Conservation (phyloP, 768 basidiomycete species). For the Pleurotus pulmonarius region DNA sequence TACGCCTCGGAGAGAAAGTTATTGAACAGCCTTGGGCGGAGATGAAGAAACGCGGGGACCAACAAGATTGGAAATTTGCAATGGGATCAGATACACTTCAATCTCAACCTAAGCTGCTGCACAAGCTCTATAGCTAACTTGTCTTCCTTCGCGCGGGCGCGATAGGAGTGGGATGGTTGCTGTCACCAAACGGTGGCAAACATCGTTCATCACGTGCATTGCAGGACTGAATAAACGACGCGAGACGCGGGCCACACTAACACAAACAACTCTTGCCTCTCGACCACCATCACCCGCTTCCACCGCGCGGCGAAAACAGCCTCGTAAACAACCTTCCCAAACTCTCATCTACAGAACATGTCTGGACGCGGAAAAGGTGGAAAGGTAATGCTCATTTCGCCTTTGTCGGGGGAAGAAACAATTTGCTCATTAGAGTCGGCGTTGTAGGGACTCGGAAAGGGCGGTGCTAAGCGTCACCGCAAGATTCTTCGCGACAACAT, state of each 20-base stretch:
- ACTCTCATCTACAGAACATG: constrained; percentile 33
- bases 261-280: constrained; percentile 10
- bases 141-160: no score
- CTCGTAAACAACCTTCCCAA: background rate
- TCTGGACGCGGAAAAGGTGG: constrained; percentile 79
- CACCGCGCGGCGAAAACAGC: background rate
- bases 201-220: background rate
- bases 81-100: no score
- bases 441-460: constrained; percentile 64
- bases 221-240: constrained; percentile 5
- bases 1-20: no score
- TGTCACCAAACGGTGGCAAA: no score
- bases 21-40: no score
- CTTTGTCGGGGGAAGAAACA: background rate
- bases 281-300: constrained; percentile 10
- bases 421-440: background rate
- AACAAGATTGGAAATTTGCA: no score
- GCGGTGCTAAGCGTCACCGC: constrained; percentile 71
- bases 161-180: no score
- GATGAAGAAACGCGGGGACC: no score
- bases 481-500: constrained; percentile 72
- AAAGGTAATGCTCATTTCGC: constrained; percentile 30
- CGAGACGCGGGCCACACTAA: constrained; percentile 6
- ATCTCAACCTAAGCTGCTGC: no score
- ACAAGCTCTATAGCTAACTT: no score